Base-by-base conservation (phyloP, 176 grass and related monocot genomes). In the Aegilops tauschii region DNA sequence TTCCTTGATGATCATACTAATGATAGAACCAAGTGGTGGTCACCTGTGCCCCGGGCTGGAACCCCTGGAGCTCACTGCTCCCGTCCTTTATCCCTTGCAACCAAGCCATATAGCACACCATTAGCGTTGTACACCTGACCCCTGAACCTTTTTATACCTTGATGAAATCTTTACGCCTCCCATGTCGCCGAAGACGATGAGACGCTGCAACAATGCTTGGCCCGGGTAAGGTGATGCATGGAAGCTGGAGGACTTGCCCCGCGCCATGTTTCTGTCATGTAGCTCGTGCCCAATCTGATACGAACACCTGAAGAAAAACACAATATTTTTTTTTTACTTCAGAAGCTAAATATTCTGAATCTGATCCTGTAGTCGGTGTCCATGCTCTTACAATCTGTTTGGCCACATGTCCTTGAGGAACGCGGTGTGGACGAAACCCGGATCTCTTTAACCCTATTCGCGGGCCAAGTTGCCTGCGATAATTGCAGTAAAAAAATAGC, bases 371-470 rank as follows among this genome's bases (percentile, higher is more conserved):
- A 9, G 28, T 65, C 13, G 6, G 35, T 68, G 7, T 20, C 4
- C 2, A 59, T 21, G 80, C 35, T 34, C 61, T 2, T 94, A 97
- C 92, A 86, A 79, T 65, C 86, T 82, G 87, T 97, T 95, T 47
- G 95, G 95, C 90, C 95, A 97, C n/a, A 97, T 20, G 28, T 97
- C 90, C 84, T 93, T 93, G 42, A 97, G 77, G 79, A 94, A 91
- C 34, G 84, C 92, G 23, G 90, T 97, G 84, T 97, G 95, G 82
- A 97, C 91, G 69, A 94, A 97, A 5, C 92, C 92, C 1, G 92
- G 95, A 81, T 97, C 84, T 82, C 92, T 97, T 84, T 93, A 97
- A 3, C 92, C 92, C 79, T 89, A 89, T 8, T 81, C 92, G 17
- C 87, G 87, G 61, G 95, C 95, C n/a, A 88, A 88, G 35, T 91